Base-by-base conservation (phyloP, 176 grass and related monocot genomes). In the Saccharum spontaneum region DNA sequence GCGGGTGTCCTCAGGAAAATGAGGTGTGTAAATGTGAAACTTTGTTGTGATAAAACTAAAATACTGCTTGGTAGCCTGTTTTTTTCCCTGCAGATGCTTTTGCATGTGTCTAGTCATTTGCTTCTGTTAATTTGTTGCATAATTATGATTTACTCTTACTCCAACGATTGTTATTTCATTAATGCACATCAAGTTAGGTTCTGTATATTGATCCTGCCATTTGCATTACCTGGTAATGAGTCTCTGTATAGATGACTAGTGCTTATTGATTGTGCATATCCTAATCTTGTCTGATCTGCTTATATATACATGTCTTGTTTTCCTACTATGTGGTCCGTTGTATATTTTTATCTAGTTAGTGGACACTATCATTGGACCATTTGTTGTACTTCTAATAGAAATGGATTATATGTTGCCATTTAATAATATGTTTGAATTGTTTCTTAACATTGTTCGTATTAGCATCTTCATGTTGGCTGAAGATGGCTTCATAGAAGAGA, bases 1-100 rank as follows among this genome's bases (percentile, higher is more conserved):
- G 24, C 81, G 0, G 64, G 55, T 77, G 85, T 91, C 62, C 76
- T 88, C 71, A 88, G 89, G 85, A 91, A 91, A 77, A 91, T 84
- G 71, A 91, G 89, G 85, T 91, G 0, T 46, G 70, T 81, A 61
- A 61, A 37, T 13, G 20, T 68, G 24, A 13, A 24, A 7, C 63
- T 28, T 15, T 37, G 7, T 13, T 77, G 12, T 17, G 20, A 24
- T 61, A 61, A 61, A 61, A 61, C 33, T 34, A 17, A 4, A 4
- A 7, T 61, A 14, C 6, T 44, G 16, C 57, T 8, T 61, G 10
- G 39, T 63, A 34, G 17, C 37, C 45, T 67, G 30, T 20, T 40
- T 1, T 48, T 54, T 20, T 54, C 0, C 50, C 49, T 18, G 1
- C 17, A 15, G 10, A 8, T 50, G 52, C 28, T 33, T 68, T 70